phyloP scores from a whole-genome alignment of 441 rosid species.

The Pelargonium australe region DNA sequence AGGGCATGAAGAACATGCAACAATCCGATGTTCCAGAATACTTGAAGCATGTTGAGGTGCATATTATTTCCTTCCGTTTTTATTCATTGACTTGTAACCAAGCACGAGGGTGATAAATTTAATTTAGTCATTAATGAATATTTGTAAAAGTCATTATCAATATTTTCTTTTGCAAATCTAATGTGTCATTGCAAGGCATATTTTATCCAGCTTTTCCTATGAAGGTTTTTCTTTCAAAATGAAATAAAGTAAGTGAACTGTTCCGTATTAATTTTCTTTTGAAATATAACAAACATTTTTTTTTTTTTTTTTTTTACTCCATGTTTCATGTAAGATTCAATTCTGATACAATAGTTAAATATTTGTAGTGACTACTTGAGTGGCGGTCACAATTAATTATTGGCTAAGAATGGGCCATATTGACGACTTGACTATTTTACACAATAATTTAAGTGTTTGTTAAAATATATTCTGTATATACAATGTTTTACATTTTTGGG shows the following conservation, averaged over 20 bases:
- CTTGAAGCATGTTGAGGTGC: constrained; percentile 95
- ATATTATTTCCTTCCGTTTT: constrained; percentile 13
- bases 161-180: constrained; percentile 1
- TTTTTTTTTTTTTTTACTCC: neutral
- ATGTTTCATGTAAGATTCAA: neutral
- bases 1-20: constrained; percentile 96
- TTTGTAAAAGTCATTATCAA: neutral
- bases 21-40: constrained; percentile 96
- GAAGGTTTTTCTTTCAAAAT: neutral
- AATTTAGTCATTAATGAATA: neutral
- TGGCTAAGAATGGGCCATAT: neutral
- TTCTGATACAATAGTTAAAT: neutral
- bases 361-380: neutral
- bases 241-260: neutral
- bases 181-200: neutral
- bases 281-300: no score
- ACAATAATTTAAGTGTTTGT: no score
- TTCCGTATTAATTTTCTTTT: no score
- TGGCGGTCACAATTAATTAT: neutral
- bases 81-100: neutral
- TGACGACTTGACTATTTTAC: neutral
- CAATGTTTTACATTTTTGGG: neutral
- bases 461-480: no score
- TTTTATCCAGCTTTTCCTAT: neutral
- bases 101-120: neutral